Evolutionary conservation across 257 asterid species (phyloP).

Genomic region (Solanum piurae): DNA sequence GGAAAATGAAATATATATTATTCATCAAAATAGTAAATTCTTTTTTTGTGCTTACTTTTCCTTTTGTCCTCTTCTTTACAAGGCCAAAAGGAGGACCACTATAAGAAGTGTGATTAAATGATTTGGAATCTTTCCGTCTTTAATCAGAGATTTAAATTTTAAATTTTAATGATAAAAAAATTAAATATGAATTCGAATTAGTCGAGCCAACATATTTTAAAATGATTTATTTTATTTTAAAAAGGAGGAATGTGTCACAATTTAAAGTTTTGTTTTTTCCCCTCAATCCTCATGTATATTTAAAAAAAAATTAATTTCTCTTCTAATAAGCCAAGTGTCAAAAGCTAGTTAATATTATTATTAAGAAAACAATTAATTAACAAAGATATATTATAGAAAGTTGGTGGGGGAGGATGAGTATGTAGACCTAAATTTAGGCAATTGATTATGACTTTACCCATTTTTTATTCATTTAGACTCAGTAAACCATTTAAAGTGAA

Average conservation of each 20-base stretch:
- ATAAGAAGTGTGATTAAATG: not conserved
- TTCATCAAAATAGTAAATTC: not conserved
- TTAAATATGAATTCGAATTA: not conserved
- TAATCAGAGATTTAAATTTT: not conserved
- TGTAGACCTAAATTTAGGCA: not conserved
- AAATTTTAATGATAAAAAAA: not conserved
- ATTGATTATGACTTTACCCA: not conserved
- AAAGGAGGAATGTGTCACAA: not conserved
- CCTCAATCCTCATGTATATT: not conserved
- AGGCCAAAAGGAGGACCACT: not conserved
- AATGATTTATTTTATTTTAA: not conserved
- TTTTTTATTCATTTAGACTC: not conserved
- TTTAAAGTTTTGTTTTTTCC: not conserved
- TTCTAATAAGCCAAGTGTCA: not conserved
- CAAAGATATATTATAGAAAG: not conserved
- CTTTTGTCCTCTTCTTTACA: not conserved
- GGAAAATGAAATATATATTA: not conserved
- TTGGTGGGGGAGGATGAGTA: not conserved
- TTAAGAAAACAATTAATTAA: not conserved
- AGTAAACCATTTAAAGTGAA: not conserved
- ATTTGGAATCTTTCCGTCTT: rapidly evolving
- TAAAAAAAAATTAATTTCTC: rapidly evolving
- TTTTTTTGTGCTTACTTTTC: not conserved
- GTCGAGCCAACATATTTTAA: not conserved
- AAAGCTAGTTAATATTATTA: not conserved